Evolutionary conservation across 768 basidiomycete genomes (phyloP).

Genomic region (Boletus sp.): DNA sequence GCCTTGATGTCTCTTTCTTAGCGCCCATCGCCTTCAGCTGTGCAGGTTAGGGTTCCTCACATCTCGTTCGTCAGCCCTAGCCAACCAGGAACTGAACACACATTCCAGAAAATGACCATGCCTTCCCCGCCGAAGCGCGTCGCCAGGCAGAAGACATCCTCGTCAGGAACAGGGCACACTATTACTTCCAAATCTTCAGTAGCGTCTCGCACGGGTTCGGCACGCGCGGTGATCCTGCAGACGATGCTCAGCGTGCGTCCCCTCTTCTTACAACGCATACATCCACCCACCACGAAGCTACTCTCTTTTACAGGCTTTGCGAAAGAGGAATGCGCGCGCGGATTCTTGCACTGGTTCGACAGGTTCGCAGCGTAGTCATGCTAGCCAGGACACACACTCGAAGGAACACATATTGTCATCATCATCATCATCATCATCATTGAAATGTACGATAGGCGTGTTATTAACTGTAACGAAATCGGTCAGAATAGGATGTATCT

Average conservation of each 20-base stretch:
- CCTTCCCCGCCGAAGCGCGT: slow-evolving; percentile 52
- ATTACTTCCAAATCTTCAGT: slow-evolving; percentile 58
- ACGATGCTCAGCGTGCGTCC: slow-evolving; percentile 22
- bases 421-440: neutral
- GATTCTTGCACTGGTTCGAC: slow-evolving; percentile 49
- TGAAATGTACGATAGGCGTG: slow-evolving; percentile 11
- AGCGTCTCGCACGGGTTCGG: slow-evolving; percentile 39
- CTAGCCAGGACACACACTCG: neutral
- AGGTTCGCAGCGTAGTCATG: slow-evolving; percentile 34
- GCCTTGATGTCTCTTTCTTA: slow-evolving; percentile 17
- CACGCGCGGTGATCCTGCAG: slow-evolving; percentile 28
- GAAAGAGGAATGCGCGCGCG: slow-evolving; percentile 55
- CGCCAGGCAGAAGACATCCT: slow-evolving; percentile 56
- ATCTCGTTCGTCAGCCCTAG: neutral
- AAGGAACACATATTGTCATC: neutral
- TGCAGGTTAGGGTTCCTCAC: slow-evolving; percentile 38
- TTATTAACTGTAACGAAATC: neutral
- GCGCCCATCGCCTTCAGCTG: slow-evolving; percentile 54
- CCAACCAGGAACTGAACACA: neutral
- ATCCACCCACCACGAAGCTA: neutral
- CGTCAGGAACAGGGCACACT: slow-evolving; percentile 45
- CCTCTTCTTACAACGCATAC: neutral
- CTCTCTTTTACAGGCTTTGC: slow-evolving; percentile 46
- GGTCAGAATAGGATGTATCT: neutral
- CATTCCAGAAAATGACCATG: slow-evolving; percentile 46